phyloP scores from a whole-genome alignment of 768 basidiomycete genomes.

The Kwoniella botswanensis region DNA sequence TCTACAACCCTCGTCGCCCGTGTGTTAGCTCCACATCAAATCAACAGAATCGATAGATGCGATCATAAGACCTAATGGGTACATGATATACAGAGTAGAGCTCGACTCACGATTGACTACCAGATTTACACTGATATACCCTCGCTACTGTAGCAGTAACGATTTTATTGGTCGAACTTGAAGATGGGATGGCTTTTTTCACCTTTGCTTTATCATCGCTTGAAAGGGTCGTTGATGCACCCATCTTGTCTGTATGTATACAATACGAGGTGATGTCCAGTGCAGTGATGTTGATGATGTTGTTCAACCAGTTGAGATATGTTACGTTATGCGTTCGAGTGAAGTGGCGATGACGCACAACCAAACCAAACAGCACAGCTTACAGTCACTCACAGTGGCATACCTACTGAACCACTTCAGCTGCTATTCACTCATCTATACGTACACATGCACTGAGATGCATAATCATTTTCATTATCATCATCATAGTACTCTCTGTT shows the following conservation, averaged over 20 bases:
- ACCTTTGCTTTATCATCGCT: slow-evolving; percentile 77
- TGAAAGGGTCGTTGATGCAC: slow-evolving; percentile 24
- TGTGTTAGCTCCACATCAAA: background rate
- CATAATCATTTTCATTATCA: background rate
- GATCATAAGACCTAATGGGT: background rate
- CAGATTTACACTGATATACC: slow-evolving; percentile 75
- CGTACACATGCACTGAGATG: background rate
- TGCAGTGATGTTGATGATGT: background rate
- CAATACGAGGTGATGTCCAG: too few species aligned
- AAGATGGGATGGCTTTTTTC: slow-evolving; percentile 66
- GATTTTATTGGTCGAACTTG: slow-evolving; percentile 69
- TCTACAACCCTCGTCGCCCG: slow-evolving; percentile 54
- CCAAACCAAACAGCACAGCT: too few species aligned
- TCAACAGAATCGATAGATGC: background rate
- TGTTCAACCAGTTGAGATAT: background rate
- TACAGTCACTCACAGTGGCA: too few species aligned
- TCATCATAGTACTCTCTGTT: background rate
- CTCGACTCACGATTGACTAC: slow-evolving; percentile 34
- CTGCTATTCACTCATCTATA: too few species aligned
- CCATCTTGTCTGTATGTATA: slow-evolving; percentile 3
- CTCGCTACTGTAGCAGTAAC: slow-evolving; percentile 78
- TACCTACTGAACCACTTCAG: too few species aligned
- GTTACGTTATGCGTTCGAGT: too few species aligned
- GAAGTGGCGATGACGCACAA: too few species aligned
- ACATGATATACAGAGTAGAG: slow-evolving; percentile 35